Base-by-base conservation (phyloP, 1,139 yeast species). In the Blastobotrys apis region DNA sequence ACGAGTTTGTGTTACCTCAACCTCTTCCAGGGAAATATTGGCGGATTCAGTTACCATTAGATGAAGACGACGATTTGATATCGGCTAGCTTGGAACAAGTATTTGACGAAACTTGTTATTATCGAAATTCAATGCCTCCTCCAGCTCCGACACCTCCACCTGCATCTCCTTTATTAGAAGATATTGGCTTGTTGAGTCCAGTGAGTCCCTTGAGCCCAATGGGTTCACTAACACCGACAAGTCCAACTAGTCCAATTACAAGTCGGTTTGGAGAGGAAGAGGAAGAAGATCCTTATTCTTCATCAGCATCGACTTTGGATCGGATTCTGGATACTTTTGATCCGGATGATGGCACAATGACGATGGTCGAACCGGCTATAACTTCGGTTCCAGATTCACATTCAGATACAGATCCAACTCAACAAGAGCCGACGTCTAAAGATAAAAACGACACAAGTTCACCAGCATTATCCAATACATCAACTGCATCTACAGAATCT, bases 21-120 rank as follows among this genome's bases (percentile, higher is more conserved):
- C 77, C 78, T 8, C 81, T 81, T 52, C 90, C 90, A 0, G 82
- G 80, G 47, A 66, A 88, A 53, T 83, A 79, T 60, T 83, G 90
- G 90, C 73, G 78, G 47, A 73, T 83, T 2, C 71, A 71, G 27
- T n/a, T 34, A 20, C 36, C 36, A 16, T 17, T 21, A 33, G 51
- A 44, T 12, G 37, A 36, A 5, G 47, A 35, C 10, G 34, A 39
- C 12, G 50, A 44, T 23, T 21, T 51, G 22, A 39, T 45, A 25
- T 37, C 37, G 5, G 13, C 22, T 23, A 46, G 42, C 15, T 34
- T 56, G 44, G 57, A 54, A 34, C 33, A 37, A 5, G 58, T 55
- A 12, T 46, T 56, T 26, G 40, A 47, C 6, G 52, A 46, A 10
- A 44, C 53, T 15, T 56, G 59, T 41, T 40, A 33, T 16, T 56